phyloP scores from a whole-genome alignment of 768 basidiomycete genomes.

The Podaxis pistillaris region DNA sequence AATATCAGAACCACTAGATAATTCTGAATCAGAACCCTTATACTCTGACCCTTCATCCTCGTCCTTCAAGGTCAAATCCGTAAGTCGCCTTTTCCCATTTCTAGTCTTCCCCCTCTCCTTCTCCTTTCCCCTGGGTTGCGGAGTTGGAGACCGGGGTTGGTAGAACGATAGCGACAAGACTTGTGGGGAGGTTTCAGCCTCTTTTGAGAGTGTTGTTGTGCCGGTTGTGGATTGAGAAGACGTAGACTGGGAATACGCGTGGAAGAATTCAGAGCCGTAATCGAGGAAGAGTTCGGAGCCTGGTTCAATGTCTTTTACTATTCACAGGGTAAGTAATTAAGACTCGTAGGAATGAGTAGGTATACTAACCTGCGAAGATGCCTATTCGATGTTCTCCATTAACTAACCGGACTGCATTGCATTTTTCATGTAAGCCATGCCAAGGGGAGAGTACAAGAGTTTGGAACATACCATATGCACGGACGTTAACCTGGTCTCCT shows the following conservation, averaged over 20 bases:
- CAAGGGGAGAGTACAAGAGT: not conserved
- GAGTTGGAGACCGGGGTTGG: not conserved
- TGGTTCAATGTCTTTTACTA: constrained; percentile 14
- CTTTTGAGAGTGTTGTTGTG: not conserved
- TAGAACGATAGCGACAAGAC: not conserved
- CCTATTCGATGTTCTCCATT: constrained; percentile 17
- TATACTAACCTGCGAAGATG: constrained; percentile 14
- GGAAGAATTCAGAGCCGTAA: constrained; percentile 17
- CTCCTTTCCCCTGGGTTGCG: not conserved
- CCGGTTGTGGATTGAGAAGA: not conserved
- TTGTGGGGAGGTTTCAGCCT: not conserved
- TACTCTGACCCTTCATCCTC: not conserved
- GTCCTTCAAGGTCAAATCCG: not conserved
- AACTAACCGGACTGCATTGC: constrained; percentile 10
- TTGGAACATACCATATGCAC: not conserved
- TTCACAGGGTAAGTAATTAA: no score
- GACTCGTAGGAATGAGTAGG: no score
- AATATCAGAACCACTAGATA: not conserved
- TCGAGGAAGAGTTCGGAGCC: constrained; percentile 20
- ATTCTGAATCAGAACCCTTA: not conserved
- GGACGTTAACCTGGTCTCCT: constrained; percentile 10
- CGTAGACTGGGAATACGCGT: not conserved
- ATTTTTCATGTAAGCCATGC: not conserved
- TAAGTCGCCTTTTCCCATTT: not conserved
- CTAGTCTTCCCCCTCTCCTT: not conserved